Conservation (phyloP, 2,329 filamentous ascomycete species). For the Arthrobotrys entomopaga region DNA sequence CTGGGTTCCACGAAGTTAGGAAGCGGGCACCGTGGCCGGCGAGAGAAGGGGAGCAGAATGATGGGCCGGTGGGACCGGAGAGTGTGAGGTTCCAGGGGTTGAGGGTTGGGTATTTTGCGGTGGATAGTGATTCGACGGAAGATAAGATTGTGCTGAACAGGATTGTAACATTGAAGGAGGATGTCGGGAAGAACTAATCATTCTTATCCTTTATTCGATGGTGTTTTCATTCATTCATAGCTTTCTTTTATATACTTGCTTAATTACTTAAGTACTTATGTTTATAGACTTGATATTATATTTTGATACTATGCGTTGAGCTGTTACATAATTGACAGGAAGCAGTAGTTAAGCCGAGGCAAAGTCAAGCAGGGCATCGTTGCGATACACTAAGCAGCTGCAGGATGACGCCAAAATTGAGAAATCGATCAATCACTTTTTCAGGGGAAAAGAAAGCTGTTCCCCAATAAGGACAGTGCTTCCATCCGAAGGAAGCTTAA, state of each 20-base stretch:
- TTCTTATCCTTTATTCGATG: background rate
- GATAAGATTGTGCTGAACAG: slow-evolving; percentile 88
- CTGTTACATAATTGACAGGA: slow-evolving; percentile 1
- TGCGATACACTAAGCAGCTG: slow-evolving; percentile 6
- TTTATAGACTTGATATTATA: slow-evolving; percentile 28
- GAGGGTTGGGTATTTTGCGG: slow-evolving; percentile 83
- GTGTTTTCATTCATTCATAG: background rate
- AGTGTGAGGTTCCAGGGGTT: slow-evolving; percentile 90
- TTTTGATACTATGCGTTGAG: slow-evolving; percentile 7
- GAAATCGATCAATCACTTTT: too few relatives aligned
- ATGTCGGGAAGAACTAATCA: slow-evolving; percentile 73
- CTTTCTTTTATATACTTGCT: background rate
- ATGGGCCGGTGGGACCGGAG: slow-evolving; percentile 73
- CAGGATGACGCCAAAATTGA: slow-evolving; percentile 32
- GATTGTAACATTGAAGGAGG: slow-evolving; percentile 91
- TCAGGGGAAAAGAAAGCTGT: too few relatives aligned
- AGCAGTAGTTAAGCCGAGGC: slow-evolving; percentile 12
- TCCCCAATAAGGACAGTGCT: slow-evolving; percentile 1
- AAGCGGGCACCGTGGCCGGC: slow-evolving; percentile 82
- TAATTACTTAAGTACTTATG: slow-evolving; percentile 1
- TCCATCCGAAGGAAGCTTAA: background rate
- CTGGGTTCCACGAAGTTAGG: slow-evolving; percentile 81
- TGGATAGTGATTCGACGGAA: slow-evolving; percentile 81
- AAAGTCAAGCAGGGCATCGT: background rate
- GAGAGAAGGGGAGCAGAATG: slow-evolving; percentile 75